These are phyloP conservation scores for Salvia rosmarinus DNA, from an alignment of 257 asterid genomes.

Conservation along the genomic window DNA sequence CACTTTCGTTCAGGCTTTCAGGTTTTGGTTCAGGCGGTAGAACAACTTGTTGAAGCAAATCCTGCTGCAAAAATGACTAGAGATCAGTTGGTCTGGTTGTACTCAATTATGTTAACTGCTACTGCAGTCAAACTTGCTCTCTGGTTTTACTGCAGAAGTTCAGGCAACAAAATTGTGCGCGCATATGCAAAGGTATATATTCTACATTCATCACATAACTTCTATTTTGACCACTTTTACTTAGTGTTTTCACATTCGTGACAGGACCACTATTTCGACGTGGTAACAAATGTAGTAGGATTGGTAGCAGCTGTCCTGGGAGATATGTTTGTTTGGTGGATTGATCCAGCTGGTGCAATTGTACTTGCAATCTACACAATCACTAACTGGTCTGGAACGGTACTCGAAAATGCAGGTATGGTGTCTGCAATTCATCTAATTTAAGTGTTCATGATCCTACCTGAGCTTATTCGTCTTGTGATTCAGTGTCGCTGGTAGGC, in stretches of 20 bases:
- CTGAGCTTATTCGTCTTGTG: conserved; percentile 5
- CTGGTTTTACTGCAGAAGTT: conserved; percentile 91
- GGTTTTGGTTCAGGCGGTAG: conserved; percentile 77
- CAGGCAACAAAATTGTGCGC: conserved; percentile 76
- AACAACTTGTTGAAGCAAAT: conserved; percentile 57
- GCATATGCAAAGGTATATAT: conserved; percentile 83
- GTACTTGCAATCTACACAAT: conserved; percentile 86
- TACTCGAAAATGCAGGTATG: conserved; percentile 86
- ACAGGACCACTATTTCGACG: conserved; percentile 93
- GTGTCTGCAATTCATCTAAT: no score
- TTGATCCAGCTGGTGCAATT: conserved; percentile 73
- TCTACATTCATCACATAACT: background rate
- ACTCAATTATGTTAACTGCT: conserved; percentile 76
- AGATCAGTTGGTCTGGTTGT: conserved; percentile 73
- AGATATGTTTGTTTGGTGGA: conserved; percentile 53
- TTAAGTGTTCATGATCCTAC: no score
- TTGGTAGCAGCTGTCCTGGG: conserved; percentile 85
- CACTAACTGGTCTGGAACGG: conserved; percentile 81
- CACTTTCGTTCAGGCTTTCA: conserved; percentile 66
- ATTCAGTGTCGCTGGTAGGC: conserved; percentile 77
- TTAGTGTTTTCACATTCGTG: conserved; percentile 27
- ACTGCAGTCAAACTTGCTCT: conserved; percentile 72
- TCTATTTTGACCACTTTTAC: background rate
- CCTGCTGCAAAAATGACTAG: conserved; percentile 62
- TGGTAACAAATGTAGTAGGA: conserved; percentile 86